These are phyloP conservation scores for Phytophthora kernoviae DNA, from an alignment of 352 stramenopile species.

Conservation along the genomic window DNA sequence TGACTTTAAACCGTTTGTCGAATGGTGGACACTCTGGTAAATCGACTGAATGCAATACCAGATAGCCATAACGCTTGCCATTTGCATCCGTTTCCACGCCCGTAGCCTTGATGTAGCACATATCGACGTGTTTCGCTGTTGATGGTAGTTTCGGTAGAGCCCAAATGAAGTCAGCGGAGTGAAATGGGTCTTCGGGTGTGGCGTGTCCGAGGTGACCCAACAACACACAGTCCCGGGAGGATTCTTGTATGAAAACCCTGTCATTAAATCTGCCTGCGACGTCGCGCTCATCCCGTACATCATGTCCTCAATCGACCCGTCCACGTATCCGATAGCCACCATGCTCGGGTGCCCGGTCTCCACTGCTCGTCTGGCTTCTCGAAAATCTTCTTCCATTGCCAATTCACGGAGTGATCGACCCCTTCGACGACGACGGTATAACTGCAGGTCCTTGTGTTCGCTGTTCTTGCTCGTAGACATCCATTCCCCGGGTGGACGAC, in stretches of 20 bases:
- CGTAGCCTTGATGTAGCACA: slow-evolving; percentile 47
- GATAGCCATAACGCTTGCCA: slow-evolving; percentile 43
- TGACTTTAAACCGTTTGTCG: slow-evolving; percentile 19
- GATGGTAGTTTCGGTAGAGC: slow-evolving; percentile 29
- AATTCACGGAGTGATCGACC: slow-evolving; percentile 34
- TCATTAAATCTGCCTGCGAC: slow-evolving; percentile 43
- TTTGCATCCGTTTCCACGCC: slow-evolving; percentile 38
- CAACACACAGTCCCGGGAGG: slow-evolving; percentile 45
- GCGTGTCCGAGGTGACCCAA: slow-evolving; percentile 38
- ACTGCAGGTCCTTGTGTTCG: slow-evolving; percentile 38
- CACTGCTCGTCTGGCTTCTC: slow-evolving; percentile 31
- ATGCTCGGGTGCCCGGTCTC: slow-evolving; percentile 26
- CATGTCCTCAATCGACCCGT: slow-evolving; percentile 45
- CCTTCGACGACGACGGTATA: slow-evolving; percentile 43
- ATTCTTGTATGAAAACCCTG: slow-evolving; percentile 39
- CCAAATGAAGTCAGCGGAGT: slow-evolving; percentile 56
- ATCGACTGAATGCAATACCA: slow-evolving; percentile 47
- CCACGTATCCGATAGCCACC: slow-evolving; percentile 35
- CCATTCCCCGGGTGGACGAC: slow-evolving; percentile 53
- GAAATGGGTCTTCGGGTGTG: slow-evolving; percentile 42
- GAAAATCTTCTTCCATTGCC: slow-evolving; percentile 32
- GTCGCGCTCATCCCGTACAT: slow-evolving; percentile 46
- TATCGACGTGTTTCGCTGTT: slow-evolving; percentile 38
- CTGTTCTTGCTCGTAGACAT: slow-evolving; percentile 37
- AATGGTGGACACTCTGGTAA: slow-evolving; percentile 45